Conservation (phyloP, 2,329 filamentous ascomycete species). For the Monosporascus sp. region DNA sequence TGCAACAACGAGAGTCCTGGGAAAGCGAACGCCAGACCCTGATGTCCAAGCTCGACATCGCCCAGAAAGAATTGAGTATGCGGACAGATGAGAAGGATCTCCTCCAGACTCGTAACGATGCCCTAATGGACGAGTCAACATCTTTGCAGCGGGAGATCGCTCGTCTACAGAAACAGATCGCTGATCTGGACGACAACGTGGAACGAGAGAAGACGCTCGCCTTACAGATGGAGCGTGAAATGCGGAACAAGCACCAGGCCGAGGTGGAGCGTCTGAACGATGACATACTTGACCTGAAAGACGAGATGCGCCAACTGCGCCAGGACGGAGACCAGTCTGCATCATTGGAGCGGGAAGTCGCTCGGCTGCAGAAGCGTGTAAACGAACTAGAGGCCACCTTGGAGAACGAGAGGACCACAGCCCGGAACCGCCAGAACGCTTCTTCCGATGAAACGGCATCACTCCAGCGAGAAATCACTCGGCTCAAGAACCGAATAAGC, state of each 20-base stretch:
- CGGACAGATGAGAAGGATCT: conserved; percentile 62
- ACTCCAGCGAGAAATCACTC: conserved; percentile 57
- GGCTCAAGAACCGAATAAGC: conserved; percentile 37
- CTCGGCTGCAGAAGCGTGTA: conserved; percentile 17
- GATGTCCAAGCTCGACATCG: conserved; percentile 45
- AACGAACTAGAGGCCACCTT: conserved; percentile 16
- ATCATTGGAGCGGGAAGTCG: conserved; percentile 15
- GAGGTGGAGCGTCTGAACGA: conserved; percentile 45
- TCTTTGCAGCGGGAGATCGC: conserved; percentile 61
- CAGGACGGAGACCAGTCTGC: conserved; percentile 15
- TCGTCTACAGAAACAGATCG: conserved; percentile 38
- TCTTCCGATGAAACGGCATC: conserved; percentile 58
- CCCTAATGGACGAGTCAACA: conserved; percentile 59
- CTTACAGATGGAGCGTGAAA: conserved; percentile 53
- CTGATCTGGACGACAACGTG: conserved; percentile 42
- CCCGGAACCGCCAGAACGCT: conserved; percentile 63
- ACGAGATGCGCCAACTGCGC: conserved; percentile 31
- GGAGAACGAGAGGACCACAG: conserved; percentile 54
- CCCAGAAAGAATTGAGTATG: conserved; percentile 54
- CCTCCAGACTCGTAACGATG: conserved; percentile 63
- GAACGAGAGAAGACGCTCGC: conserved; percentile 51
- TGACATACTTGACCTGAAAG: conserved; percentile 42
- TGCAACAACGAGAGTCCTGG: conserved; percentile 36
- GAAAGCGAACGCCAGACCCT: conserved; percentile 35
- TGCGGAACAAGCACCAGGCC: conserved; percentile 46